Conservation (phyloP, 805 yeast genomes). For the Suhomyces faveliae region DNA sequence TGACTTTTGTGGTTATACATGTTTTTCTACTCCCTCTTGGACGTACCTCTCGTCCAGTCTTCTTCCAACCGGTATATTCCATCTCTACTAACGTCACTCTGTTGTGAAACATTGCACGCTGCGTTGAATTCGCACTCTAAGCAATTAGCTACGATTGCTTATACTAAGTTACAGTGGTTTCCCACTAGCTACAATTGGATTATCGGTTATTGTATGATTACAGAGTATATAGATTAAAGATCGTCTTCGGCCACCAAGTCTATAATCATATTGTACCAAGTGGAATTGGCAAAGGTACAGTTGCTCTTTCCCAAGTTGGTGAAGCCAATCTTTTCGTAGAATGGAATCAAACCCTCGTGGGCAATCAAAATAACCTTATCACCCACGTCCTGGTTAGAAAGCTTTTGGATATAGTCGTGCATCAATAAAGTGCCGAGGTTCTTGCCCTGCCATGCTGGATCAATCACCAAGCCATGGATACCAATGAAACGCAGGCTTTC, state of each 20-base stretch:
- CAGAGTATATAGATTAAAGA: slow-evolving; percentile 15
- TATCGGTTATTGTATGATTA: no score
- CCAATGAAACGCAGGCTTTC: slow-evolving; percentile 76
- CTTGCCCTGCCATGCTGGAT: slow-evolving; percentile 74
- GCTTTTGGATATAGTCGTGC: slow-evolving; percentile 87
- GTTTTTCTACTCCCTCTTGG: no score
- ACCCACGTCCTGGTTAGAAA: slow-evolving; percentile 84
- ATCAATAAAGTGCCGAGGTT: slow-evolving; percentile 79
- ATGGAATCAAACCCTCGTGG: slow-evolving; percentile 64
- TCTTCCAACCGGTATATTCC: no score
- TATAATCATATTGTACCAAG: slow-evolving; percentile 60
- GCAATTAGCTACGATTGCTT: no score
- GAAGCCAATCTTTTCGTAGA: slow-evolving; percentile 83
- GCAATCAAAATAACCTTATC: slow-evolving; percentile 73
- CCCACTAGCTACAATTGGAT: no score
- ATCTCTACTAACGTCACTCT: no score
- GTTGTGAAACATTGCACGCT: no score
- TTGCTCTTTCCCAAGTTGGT: slow-evolving; percentile 62
- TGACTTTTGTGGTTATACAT: no score
- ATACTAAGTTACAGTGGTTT: no score
- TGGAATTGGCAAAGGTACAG: slow-evolving; percentile 55
- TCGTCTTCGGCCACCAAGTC: slow-evolving; percentile 46
- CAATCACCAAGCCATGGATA: slow-evolving; percentile 77
- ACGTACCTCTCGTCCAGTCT: no score
- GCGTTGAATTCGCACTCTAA: no score